Base-by-base conservation (phyloP, 495 filamentous ascomycete genomes). In the Aspergillus cavernicola region DNA sequence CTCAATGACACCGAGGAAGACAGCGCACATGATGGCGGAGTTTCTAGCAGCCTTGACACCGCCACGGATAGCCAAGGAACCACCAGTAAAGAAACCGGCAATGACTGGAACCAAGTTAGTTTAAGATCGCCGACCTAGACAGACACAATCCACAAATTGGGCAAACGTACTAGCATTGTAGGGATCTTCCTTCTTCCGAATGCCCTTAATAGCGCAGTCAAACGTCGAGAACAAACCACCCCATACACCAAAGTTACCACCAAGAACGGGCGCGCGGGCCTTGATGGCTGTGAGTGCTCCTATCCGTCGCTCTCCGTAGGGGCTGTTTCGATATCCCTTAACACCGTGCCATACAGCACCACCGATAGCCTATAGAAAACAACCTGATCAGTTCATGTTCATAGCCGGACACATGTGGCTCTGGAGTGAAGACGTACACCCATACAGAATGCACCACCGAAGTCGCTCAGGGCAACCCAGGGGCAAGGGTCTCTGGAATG, bases 221-320 rank as follows among this genome's bases (percentile, higher is more conserved):
- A 88, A 97, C 33, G 88, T 92, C 53, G 83, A 87, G 75, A 98
- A 97, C 36, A 97, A 65, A 57, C 93, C 93, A 62, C 93, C 95
- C 92, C 92, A 98, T 28, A 92, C 87, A 59, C 92, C 93, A 58
- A 98, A 98, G 78, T 98, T 98, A 56, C 93, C 93, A 55, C 92
- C 93, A 45, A 97, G 80, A 40, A 97, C 92, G 2, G 93, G 93
- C 26, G 93, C 95, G 55, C 93, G 86, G 48, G 91, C 89, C 78
- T 98, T 98, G 74, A 98, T 92, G 26, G 93, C 93, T 59, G 95
- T 97, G 71, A 98, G 74, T 38, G 95, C 90, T 59, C 95, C 93
- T 77, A 97, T 91, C 69, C 92, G 80, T 62, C 93, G 82, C 80
- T 97, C 95, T 62, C 93, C 93, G 69, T 95, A 90, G 44, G 84